Evolutionary conservation across 2,329 filamentous ascomycete genomes (phyloP).

Genomic region (Stemphylium beticola): DNA sequence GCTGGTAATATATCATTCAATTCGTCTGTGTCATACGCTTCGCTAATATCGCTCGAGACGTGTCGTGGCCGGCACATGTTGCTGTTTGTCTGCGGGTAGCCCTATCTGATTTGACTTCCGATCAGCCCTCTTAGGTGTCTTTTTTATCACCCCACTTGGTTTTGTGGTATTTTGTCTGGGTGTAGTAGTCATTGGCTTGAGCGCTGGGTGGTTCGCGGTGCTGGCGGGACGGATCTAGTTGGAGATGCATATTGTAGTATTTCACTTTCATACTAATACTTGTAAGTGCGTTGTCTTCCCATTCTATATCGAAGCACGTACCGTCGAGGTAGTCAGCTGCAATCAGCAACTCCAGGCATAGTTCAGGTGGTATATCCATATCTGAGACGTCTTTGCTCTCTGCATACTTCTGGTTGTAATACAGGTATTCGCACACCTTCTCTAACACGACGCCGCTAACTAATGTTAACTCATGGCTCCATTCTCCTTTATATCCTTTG

Average conservation of each 20-base stretch:
- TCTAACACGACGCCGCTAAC: slow-evolving; percentile 74
- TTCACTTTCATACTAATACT: background rate
- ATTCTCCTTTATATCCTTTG: background rate
- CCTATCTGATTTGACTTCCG: background rate
- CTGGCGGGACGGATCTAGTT: background rate
- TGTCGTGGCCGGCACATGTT: background rate
- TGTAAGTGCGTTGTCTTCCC: background rate
- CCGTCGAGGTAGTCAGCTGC: slow-evolving; percentile 74
- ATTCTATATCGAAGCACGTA: slow-evolving; percentile 3
- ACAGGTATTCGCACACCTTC: slow-evolving; percentile 82
- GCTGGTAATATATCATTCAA: background rate
- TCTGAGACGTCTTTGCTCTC: slow-evolving; percentile 76
- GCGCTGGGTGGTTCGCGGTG: background rate
- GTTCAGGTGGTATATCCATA: slow-evolving; percentile 79
- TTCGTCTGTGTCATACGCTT: background rate
- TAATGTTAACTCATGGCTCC: slow-evolving; percentile 5
- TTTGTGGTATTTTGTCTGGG: background rate
- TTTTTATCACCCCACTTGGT: background rate
- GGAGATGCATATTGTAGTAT: no score
- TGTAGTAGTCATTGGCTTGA: background rate
- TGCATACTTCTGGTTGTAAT: slow-evolving; percentile 78
- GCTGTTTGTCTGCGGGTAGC: background rate
- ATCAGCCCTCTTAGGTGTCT: background rate
- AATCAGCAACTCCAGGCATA: slow-evolving; percentile 78
- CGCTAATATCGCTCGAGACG: background rate